These are phyloP conservation scores for Cladosporium sp. DNA, from an alignment of 2,329 filamentous ascomycete species.

Conservation along the genomic window DNA sequence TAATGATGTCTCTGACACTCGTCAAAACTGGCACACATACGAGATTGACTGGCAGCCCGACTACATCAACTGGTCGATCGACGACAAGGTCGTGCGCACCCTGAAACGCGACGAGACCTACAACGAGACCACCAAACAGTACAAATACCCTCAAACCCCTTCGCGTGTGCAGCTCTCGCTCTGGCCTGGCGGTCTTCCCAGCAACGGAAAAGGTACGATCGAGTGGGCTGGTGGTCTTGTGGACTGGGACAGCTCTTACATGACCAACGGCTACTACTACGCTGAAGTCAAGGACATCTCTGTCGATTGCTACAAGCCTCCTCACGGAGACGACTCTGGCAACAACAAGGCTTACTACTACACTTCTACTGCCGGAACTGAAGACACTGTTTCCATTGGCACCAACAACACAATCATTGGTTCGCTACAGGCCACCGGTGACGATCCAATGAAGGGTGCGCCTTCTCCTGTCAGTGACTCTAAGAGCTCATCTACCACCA, in stretches of 20 bases:
- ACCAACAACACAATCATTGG: conserved; percentile 73
- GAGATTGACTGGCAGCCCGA: conserved; percentile 93
- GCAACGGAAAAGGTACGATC: conserved; percentile 81
- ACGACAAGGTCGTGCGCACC: conserved; percentile 74
- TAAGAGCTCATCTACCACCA: conserved; percentile 27
- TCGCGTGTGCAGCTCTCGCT: conserved; percentile 88
- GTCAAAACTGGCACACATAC: conserved; percentile 80
- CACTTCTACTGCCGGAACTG: conserved; percentile 63
- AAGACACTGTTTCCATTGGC: conserved; percentile 75
- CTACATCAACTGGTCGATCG: conserved; percentile 79
- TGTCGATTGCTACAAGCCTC: conserved; percentile 87
- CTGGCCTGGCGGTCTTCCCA: conserved; percentile 84
- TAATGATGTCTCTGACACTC: conserved; percentile 64
- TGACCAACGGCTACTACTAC: conserved; percentile 89
- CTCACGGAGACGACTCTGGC: conserved; percentile 63
- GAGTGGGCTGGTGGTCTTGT: conserved; percentile 90
- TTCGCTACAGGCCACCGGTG: conserved; percentile 78
- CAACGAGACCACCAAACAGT: conserved; percentile 80
- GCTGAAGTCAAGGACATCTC: conserved; percentile 73
- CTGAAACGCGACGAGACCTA: conserved; percentile 77
- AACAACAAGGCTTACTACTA: conserved; percentile 69
- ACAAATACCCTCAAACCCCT: conserved; percentile 87
- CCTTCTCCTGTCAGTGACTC: conserved; percentile 27
- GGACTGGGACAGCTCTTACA: conserved; percentile 79
- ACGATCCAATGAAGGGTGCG: conserved; percentile 55